Evolutionary conservation across 129 eudicot species (phyloP).

Genomic region (Tagetes erecta): DNA sequence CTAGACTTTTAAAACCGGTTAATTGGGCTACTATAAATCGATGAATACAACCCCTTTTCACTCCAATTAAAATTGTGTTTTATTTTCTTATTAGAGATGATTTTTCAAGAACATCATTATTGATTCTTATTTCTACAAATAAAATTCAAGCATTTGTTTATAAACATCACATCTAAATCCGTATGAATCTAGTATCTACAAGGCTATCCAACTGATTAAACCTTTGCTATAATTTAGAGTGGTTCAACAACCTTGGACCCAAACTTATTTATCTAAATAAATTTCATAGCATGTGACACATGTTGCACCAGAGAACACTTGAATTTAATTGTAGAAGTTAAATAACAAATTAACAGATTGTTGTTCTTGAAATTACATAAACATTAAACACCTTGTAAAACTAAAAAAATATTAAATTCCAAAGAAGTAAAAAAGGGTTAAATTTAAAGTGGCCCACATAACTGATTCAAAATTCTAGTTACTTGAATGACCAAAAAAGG

Average conservation of each 20-base stretch:
- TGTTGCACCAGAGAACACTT: conserved; percentile 4
- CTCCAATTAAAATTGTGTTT: not conserved
- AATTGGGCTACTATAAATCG: not conserved
- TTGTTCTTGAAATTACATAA: conserved; percentile 2
- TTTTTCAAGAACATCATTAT: not conserved
- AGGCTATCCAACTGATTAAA: not conserved
- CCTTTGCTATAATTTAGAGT: not conserved
- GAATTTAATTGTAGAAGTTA: not conserved
- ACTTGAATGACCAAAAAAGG: not conserved
- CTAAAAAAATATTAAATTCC: not conserved
- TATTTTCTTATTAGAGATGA: not conserved
- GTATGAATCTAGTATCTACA: not conserved
- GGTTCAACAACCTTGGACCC: conserved; percentile 3
- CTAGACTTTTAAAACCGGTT: not conserved
- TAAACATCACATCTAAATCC: not conserved
- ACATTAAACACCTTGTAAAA: not conserved
- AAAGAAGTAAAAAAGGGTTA: not conserved
- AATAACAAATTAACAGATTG: not conserved
- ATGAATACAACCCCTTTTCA: not conserved
- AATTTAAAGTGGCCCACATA: not conserved
- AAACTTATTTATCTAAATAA: not conserved
- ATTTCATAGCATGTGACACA: not conserved
- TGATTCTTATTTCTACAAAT: not conserved
- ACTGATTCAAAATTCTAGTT: not conserved
- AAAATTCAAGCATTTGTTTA: not conserved